phyloP scores from a whole-genome alignment of 306 rosid species.

The Castanea crenata region DNA sequence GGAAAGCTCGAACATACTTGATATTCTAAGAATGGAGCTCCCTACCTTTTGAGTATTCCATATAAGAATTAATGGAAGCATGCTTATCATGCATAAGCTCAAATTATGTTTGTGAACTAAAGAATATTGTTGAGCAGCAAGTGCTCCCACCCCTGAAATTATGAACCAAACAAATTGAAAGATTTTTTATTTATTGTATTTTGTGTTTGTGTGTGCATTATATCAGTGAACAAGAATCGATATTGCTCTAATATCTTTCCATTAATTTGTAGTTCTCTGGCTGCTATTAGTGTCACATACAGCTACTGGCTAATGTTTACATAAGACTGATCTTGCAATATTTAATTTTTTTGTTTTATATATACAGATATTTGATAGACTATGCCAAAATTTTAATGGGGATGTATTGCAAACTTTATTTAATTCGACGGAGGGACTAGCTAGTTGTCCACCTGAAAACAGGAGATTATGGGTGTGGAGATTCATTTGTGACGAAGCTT shows the following conservation, averaged over 20 bases:
- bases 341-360: neutral
- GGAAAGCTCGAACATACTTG: no score
- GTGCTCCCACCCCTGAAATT: neutral
- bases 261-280: neutral
- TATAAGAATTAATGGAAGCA: no score
- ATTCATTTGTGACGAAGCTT: slow-evolving; percentile 67
- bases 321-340: slow-evolving; percentile 27
- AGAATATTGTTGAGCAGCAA: neutral
- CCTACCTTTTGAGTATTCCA: no score
- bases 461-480: slow-evolving; percentile 76
- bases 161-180: neutral
- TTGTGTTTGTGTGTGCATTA: neutral
- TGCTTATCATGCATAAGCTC: neutral
- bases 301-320: slow-evolving; percentile 2
- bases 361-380: slow-evolving; percentile 91
- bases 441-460: slow-evolving; percentile 66
- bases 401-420: slow-evolving; percentile 91
- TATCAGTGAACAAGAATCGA: neutral
- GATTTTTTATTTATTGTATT: neutral
- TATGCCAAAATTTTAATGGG: slow-evolving; percentile 89
- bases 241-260: neutral
- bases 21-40: no score
- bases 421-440: slow-evolving; percentile 89
- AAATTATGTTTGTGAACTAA: neutral
- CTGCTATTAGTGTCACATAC: slow-evolving; percentile 2